Percentiles rank a stretch among this genome's conserved stretches.
Conservation (phyloP, 345 rosid species). For the Pugionium dolabratum region DNA sequence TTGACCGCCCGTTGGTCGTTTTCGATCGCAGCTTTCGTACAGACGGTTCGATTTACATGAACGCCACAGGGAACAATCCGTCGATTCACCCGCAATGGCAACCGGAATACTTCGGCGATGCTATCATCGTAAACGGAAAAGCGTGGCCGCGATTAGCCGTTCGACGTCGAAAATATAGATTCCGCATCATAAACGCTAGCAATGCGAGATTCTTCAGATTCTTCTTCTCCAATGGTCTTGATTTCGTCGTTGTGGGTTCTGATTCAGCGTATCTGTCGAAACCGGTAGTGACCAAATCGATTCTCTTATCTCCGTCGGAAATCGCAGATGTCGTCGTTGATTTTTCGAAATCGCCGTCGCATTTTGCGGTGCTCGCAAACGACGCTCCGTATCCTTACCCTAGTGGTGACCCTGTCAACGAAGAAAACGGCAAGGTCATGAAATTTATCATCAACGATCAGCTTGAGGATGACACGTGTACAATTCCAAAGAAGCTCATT, state of each 20-base stretch:
- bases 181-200: constrained; percentile 88
- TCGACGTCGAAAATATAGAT: constrained; percentile 79
- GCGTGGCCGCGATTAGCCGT: constrained; percentile 79
- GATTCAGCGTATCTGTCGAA: constrained; percentile 63
- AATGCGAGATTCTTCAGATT: constrained; percentile 79
- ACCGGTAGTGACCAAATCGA: constrained; percentile 48
- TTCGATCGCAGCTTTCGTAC: constrained; percentile 71
- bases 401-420: constrained; percentile 64
- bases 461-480: constrained; percentile 49
- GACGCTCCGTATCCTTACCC: constrained; percentile 80
- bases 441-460: constrained; percentile 57
- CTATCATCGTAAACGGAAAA: constrained; percentile 81
- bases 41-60: constrained; percentile 84
- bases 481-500: constrained; percentile 50
- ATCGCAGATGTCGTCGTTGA: constrained; percentile 76
- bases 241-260: constrained; percentile 57
- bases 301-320: constrained; percentile 82
- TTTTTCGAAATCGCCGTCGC: constrained; percentile 60
- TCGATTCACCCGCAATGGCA: constrained; percentile 94
- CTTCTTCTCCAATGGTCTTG: constrained; percentile 69
- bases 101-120: constrained; percentile 91
- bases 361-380: constrained; percentile 58
- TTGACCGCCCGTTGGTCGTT: constrained; percentile 63
- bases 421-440: constrained; percentile 64
- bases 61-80: constrained; percentile 81